Evolutionary conservation across 2,329 filamentous ascomycete genomes (phyloP).

Genomic region (Penicillium sp.): DNA sequence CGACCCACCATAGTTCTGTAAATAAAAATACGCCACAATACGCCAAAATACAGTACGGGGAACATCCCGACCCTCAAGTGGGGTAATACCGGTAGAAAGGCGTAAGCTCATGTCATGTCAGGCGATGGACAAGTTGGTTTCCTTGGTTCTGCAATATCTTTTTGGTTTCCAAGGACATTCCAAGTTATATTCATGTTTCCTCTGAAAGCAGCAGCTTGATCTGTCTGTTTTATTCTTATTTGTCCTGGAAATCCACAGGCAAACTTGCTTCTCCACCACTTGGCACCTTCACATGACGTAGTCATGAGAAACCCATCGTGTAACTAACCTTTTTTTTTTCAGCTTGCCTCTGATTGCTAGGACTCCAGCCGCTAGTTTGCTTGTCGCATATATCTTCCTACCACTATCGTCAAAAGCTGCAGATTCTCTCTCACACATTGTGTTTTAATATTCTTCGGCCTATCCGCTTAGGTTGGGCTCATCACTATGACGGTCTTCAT

Average conservation of each 20-base stretch:
- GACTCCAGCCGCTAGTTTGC: not conserved
- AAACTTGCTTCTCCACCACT: conserved; percentile 8
- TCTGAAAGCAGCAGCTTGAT: not conserved
- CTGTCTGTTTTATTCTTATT: not conserved
- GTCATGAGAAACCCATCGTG: conserved; percentile 28
- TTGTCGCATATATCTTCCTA: not conserved
- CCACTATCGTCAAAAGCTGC: not conserved
- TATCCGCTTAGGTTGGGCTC: conserved; percentile 8
- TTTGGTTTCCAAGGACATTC: not conserved
- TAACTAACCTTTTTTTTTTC: conserved; percentile 15
- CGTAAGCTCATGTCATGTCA: not conserved
- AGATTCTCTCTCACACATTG: not conserved
- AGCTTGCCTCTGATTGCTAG: conserved; percentile 1
- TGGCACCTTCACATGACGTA: conserved; percentile 35
- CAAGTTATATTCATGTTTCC: not conserved
- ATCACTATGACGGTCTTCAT: conserved; percentile 59
- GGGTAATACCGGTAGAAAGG: not conserved
- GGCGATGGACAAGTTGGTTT: not conserved
- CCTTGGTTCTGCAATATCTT: not conserved
- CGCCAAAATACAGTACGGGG: conserved; percentile 9
- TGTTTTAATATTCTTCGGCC: conserved; percentile 7
- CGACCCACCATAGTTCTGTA: conserved; percentile 10
- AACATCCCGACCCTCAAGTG: not conserved
- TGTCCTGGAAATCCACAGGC: not conserved
- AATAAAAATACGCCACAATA: not conserved